phyloP scores from a whole-genome alignment of 2,329 filamentous ascomycete species.

The Chrysosporium queenslandicum region DNA sequence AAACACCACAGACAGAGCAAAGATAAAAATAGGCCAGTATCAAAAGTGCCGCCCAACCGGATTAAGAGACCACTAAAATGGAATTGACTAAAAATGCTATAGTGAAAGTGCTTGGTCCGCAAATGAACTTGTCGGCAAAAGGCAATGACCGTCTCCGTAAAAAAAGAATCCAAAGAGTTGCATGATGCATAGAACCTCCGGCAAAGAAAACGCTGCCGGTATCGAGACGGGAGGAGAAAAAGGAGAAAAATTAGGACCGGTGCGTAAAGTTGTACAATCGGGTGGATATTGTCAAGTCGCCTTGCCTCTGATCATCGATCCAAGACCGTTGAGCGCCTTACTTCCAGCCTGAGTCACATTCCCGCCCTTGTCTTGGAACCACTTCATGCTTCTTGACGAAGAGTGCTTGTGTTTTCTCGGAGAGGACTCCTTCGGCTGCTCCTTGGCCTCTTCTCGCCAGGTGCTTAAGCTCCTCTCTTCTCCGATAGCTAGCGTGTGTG shows the following conservation, averaged over 20 bases:
- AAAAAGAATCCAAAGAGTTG: no score
- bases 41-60: no score
- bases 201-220: not conserved
- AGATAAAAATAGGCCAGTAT: no score
- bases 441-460: not conserved
- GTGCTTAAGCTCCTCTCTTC: not conserved
- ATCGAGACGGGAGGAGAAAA: not conserved
- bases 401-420: conserved; percentile 6
- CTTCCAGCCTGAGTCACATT: conserved; percentile 15
- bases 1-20: no score
- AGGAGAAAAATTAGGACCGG: no score
- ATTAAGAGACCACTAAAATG: no score
- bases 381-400: conserved; percentile 17
- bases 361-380: conserved; percentile 15
- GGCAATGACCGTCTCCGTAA: no score
- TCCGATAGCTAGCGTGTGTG: not conserved
- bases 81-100: no score
- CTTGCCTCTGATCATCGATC: conserved; percentile 15
- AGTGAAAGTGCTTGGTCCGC: no score
- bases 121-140: no score
- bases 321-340: conserved; percentile 16
- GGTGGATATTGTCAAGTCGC: not conserved
- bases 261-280: not conserved
- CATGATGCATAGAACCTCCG: no score
- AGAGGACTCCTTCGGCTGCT: not conserved